Evolutionary conservation across 2,329 filamentous ascomycete species (phyloP).

Genomic region (Nemania abortiva): DNA sequence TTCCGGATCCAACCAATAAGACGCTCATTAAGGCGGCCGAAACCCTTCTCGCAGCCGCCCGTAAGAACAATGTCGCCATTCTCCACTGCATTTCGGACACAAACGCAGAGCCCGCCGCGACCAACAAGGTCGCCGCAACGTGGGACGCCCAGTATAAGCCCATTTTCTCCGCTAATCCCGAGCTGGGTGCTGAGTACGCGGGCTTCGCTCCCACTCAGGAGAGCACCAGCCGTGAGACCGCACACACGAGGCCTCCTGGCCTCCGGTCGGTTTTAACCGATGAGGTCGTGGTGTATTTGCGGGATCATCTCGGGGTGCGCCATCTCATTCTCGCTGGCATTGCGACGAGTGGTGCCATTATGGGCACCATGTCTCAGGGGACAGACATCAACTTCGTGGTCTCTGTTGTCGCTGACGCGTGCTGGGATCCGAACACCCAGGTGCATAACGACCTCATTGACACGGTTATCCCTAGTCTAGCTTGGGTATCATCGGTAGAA

Average conservation of each 20-base stretch:
- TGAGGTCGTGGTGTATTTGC: slow-evolving; percentile 28
- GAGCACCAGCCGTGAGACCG: slow-evolving; percentile 18
- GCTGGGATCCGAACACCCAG: slow-evolving; percentile 35
- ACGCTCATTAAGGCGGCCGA: slow-evolving; percentile 28
- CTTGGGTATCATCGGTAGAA: slow-evolving; percentile 42
- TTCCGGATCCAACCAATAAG: slow-evolving; percentile 21
- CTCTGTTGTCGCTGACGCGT: slow-evolving; percentile 36
- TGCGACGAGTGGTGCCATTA: slow-evolving; percentile 33
- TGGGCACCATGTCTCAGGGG: slow-evolving; percentile 35
- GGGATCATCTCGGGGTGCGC: slow-evolving; percentile 29
- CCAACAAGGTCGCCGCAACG: slow-evolving; percentile 30
- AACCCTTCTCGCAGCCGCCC: slow-evolving; percentile 31
- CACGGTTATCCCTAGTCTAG: slow-evolving; percentile 21
- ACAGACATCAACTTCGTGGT: slow-evolving; percentile 39
- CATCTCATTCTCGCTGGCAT: slow-evolving; percentile 34
- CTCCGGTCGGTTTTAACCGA: slow-evolving; percentile 27
- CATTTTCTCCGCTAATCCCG: slow-evolving; percentile 23
- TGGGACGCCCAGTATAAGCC: slow-evolving; percentile 35
- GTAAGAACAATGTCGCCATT: slow-evolving; percentile 35
- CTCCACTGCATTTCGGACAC: slow-evolving; percentile 39
- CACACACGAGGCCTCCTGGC: slow-evolving; percentile 18
- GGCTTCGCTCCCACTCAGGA: slow-evolving; percentile 23
- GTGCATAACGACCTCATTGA: slow-evolving; percentile 19
- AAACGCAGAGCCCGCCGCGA: slow-evolving; percentile 10
- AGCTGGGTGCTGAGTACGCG: slow-evolving; percentile 24